Evolutionary conservation across 768 basidiomycete genomes (phyloP).

Genomic region (Kwoniella newhampshirensis): DNA sequence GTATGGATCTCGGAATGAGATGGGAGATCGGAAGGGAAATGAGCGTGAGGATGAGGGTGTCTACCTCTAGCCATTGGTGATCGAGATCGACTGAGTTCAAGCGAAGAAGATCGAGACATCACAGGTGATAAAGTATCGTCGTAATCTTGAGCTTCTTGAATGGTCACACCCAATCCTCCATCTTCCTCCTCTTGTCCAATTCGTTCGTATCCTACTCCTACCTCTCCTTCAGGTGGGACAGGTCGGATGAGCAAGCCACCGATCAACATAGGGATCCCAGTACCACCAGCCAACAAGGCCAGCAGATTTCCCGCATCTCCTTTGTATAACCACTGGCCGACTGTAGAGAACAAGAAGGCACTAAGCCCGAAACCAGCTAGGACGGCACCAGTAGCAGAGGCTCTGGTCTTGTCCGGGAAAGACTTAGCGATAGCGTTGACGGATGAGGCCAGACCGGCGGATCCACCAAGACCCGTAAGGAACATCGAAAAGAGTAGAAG

Average conservation of each 20-base stretch:
- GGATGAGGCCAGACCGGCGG: constrained; percentile 67
- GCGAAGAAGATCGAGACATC: constrained; percentile 24
- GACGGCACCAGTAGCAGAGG: constrained; percentile 72
- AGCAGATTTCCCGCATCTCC: constrained; percentile 78
- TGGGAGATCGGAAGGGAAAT: constrained; percentile 6
- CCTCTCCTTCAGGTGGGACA: constrained; percentile 57
- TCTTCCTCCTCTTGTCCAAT: background rate
- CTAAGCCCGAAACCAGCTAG: constrained; percentile 86
- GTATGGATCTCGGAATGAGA: background rate
- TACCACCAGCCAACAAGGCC: constrained; percentile 72
- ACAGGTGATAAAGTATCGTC: background rate
- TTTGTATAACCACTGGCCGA: constrained; percentile 70
- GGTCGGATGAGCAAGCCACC: constrained; percentile 72
- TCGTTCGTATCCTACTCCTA: too few species aligned
- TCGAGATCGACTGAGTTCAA: constrained; percentile 37
- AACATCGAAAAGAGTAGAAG: constrained; percentile 65
- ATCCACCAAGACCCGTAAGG: constrained; percentile 75
- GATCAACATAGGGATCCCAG: constrained; percentile 73
- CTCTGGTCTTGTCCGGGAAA: constrained; percentile 71
- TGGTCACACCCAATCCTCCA: background rate
- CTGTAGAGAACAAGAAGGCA: constrained; percentile 80
- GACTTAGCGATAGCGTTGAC: constrained; percentile 81
- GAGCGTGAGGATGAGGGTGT: constrained; percentile 10
- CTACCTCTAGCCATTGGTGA: constrained; percentile 22
- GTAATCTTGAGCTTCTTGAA: constrained; percentile 6